Evolutionary conservation across 2,329 filamentous ascomycete species (phyloP), one percentile per base, ranked within the genome.

Genomic region (Ascochyta lentis): DNA sequence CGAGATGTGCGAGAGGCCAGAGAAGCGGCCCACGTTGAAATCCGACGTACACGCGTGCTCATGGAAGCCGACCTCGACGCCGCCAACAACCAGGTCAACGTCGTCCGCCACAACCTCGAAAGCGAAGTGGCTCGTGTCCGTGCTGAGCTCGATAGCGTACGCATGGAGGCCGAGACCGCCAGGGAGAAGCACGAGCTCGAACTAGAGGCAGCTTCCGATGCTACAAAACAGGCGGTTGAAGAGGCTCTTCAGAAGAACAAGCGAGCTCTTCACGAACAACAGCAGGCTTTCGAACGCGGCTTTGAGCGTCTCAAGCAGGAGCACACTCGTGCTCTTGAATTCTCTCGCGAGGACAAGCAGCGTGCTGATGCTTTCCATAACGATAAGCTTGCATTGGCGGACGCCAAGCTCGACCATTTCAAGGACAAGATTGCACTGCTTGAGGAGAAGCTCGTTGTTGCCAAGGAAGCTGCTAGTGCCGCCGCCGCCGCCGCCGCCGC

Each of bases 391-490:
- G 88, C 86, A 61, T 83, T 98, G 53, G 91, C 92, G 0, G 86
- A 93, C 8, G 91, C 92, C 53, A 96, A 94, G 81, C 86, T 89
- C 4, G 87, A 92, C 65, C 90, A 96, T 72, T 85, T 96, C 22
- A 89, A 96, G 72, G 93, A 97, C 67, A 91, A 91, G 66, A 85
- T 97, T 24, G 78, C 84, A 4, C 90, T 96, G 66, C 82, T 98
- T 1, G 92, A 97, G 73, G 93, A 97, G 74, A 94, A 92, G 75
- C 84, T 99, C 15, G 89, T 96, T 66, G 90, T 98, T 65, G 89
- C 94, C 23, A 93, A 93, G 73, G 87, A 92, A 70, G 93, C 93
- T 29, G 93, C 92, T 9, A 86, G 87, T 57, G 92, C 92, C 34
- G 94, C 93, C 15, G 92, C 86, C 74, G 92, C 86, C 74, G 92